Conservation (phyloP, 2,329 filamentous ascomycete genomes). For the Exophiala sp. region DNA sequence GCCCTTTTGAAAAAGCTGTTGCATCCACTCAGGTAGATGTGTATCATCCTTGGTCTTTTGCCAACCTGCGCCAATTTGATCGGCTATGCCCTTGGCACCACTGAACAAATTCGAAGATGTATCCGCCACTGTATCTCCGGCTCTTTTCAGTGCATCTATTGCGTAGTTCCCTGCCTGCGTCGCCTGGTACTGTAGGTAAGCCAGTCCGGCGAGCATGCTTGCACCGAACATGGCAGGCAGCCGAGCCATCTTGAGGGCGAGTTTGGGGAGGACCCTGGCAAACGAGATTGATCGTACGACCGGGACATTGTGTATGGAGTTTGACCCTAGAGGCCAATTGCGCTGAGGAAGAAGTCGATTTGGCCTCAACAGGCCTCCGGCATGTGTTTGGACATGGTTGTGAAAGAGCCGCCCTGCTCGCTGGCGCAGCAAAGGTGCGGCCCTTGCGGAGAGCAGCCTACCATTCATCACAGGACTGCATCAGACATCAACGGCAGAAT, state of each 20-base stretch:
- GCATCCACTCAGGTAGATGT: slow-evolving; percentile 73
- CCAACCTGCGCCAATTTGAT: slow-evolving; percentile 78
- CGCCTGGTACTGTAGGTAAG: slow-evolving; percentile 95
- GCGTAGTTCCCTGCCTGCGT: slow-evolving; percentile 76
- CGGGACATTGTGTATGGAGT: slow-evolving; percentile 76
- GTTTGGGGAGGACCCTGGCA: slow-evolving; percentile 69
- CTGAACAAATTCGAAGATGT: slow-evolving; percentile 56
- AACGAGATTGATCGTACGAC: slow-evolving; percentile 65
- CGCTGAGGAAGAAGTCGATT: slow-evolving; percentile 60
- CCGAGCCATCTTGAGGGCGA: slow-evolving; percentile 84
- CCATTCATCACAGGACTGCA: slow-evolving; percentile 55
- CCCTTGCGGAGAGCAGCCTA: slow-evolving; percentile 71
- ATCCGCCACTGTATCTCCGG: slow-evolving; percentile 65
- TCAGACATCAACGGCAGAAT: slow-evolving; percentile 15
- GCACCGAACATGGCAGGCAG: slow-evolving; percentile 90
- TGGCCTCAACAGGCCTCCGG: slow-evolving; percentile 65
- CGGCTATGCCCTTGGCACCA: slow-evolving; percentile 69
- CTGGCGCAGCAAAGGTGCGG: slow-evolving; percentile 64
- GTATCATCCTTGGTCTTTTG: slow-evolving; percentile 75
- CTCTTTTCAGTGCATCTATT: slow-evolving; percentile 69
- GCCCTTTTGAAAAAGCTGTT: slow-evolving; percentile 63
- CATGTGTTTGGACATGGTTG: slow-evolving; percentile 52
- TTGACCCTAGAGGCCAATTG: slow-evolving; percentile 72
- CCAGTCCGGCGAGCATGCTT: slow-evolving; percentile 77
- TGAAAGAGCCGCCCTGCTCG: slow-evolving; percentile 60